A percentile compares a stretch with the other conserved stretches of the same genome.
phyloP scores from a whole-genome alignment of 352 stramenopile genomes.

The Globisporangium echinulatum region DNA sequence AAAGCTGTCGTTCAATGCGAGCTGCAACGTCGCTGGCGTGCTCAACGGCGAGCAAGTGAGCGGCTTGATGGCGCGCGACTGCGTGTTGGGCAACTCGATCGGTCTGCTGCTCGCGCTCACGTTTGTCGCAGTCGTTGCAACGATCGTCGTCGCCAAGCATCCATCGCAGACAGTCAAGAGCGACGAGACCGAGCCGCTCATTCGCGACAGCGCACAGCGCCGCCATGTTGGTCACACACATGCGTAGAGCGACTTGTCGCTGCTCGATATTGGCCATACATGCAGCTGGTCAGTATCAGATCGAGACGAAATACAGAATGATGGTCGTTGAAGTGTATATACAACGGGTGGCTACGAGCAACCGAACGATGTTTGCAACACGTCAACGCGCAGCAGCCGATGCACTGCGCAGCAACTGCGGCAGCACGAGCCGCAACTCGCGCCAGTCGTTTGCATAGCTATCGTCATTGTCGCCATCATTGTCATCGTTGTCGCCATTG shows the following conservation, averaged over 20 bases:
- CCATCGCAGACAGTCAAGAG: slow-evolving; percentile 1
- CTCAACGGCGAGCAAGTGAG: slow-evolving; percentile 55
- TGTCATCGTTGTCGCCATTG: slow-evolving; percentile 1
- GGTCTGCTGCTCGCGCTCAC: slow-evolving; percentile 52
- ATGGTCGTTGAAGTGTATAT: no score
- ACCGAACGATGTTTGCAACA: no score
- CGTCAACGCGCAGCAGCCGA: not conserved
- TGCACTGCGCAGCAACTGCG: slow-evolving; percentile 33
- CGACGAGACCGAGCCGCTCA: slow-evolving; percentile 41
- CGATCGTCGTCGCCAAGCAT: slow-evolving; percentile 52
- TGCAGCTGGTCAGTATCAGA: no score
- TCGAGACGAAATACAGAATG: no score
- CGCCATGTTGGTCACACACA: not conserved
- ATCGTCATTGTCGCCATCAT: slow-evolving; percentile 21
- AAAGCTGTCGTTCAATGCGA: slow-evolving; percentile 82
- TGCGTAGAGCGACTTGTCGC: not conserved
- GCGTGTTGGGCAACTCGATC: slow-evolving; percentile 67
- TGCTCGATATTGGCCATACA: no score
- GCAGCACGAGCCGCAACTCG: slow-evolving; percentile 38
- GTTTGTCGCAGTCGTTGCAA: slow-evolving; percentile 31
- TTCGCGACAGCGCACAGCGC: slow-evolving; percentile 11
- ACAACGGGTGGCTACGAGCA: no score
- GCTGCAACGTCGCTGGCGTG: slow-evolving; percentile 72
- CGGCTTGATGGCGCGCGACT: slow-evolving; percentile 71
- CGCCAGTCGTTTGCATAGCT: slow-evolving; percentile 14